Evolutionary conservation across 768 basidiomycete genomes (phyloP), one percentile per base, ranked within the genome.

Genomic region (Cantharellus cinnabarinus): DNA sequence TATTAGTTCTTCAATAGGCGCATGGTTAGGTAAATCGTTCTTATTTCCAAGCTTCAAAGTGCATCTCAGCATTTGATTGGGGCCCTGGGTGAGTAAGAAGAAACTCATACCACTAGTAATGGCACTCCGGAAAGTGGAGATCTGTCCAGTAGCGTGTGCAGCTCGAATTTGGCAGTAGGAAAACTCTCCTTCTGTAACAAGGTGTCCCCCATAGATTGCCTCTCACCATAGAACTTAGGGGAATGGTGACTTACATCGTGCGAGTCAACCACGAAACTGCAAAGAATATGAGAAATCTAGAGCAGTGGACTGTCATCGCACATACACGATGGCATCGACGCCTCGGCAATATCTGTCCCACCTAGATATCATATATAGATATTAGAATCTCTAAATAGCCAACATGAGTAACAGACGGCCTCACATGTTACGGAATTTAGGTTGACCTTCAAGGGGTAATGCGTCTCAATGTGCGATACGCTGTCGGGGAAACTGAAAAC

Each of bases 341-440:
- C 90, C 91, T 62, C 83, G 79, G 70, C 89, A 91, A 69, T 94
- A 95, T 50, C 91, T 76, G 69, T 64, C 63, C 63, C 63, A 64
- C 62, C 62, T 63, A 50, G 3, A 5, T 54, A 10, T 54, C 10
- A 37, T 48, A 10, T 48, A 1, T 48, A 29, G 44, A 48, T 10
- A 29, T 48, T 48, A 10, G 38, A 41, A 59, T 41, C 20, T 29
- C 20, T 29, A 29, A 29, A 29, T 29, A 29, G 20, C 20, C 20
- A 29, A 29, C 20, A 29, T 29, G 20, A 29, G 20, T 34, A 35
- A 10, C 7, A 2, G 14, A 5, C 35, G 56, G 42, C 14, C 89
- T 88, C 89, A 95, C 83, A 93, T 90, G 41, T 86, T 87, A 50
- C 91, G 80, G 68, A 93, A 95, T 68, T 87, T 89, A 3, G 89